Base-by-base conservation (phyloP, 768 basidiomycete genomes). In the Pleurotus eryngii region DNA sequence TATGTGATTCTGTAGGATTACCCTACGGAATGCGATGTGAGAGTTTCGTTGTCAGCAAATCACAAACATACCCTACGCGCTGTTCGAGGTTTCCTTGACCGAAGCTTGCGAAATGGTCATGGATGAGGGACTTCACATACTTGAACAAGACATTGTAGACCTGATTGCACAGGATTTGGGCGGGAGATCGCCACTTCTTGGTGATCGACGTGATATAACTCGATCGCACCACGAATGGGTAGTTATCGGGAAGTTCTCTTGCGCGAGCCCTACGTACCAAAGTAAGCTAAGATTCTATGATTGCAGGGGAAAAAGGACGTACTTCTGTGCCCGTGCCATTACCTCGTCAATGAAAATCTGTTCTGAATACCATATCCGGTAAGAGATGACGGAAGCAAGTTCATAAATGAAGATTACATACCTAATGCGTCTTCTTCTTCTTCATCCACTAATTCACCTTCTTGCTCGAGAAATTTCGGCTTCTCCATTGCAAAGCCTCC, bases 171-270 rank as follows among this genome's bases (percentile, higher is more conserved):
- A 90, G 75, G 0, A 54, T 24, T 15, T 74, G 63, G 0, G 83
- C 72, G 0, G 86, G 89, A 0, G 38, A 43, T 0, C 57, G 48
- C 89, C 88, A 89, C 46, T 79, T 62, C n/a, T 61, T 37, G 4
- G 80, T 74, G 38, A 83, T 65, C 0, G 67, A 56, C 3, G 63
- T 51, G 50, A 90, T 85, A 57, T 80, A 85, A 0, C 67, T 64
- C 11, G 74, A 66, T 48, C 84, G 81, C 0, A 90, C 83, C 0
- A 83, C 71, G 57, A 85, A 89, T 0, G 88, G 87, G 59, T 82
- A 87, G 59, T 80, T 78, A 12, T 81, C 84, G 0, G 87, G 88
- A 0, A 90, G 76, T 62, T 90, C 88, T 1, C 90, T 81, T 0
- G 87, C 86, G 3, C 84, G 78, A 1, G 89, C 81, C 18, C 90